A percentile compares a stretch with the other conserved stretches of the same genome.
These are phyloP conservation scores for Zygosaccharomyces pseudorouxii DNA, from an alignment of 805 yeast species.

Conservation along the genomic window DNA sequence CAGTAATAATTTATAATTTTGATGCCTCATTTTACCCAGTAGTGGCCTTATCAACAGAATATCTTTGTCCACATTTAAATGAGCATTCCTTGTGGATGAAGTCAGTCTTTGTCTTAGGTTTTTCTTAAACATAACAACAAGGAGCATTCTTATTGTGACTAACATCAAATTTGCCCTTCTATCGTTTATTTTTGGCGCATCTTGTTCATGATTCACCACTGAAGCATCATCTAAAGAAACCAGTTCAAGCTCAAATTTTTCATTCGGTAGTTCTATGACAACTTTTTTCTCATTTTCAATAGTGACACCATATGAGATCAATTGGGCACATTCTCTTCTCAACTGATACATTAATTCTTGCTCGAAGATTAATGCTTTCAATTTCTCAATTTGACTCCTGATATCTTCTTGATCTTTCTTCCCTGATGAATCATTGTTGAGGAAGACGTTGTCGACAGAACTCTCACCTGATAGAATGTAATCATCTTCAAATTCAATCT, in stretches of 20 bases:
- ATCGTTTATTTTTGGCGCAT: conserved; percentile 41
- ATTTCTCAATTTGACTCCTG: conserved; percentile 55
- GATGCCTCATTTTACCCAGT: conserved; percentile 33
- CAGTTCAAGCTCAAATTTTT: conserved; percentile 67
- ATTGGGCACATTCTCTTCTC: conserved; percentile 64
- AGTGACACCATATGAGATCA: conserved; percentile 65
- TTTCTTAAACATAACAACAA: conserved; percentile 40
- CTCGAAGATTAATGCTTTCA: conserved; percentile 76
- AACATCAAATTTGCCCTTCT: conserved; percentile 35
- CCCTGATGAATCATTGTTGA: conserved; percentile 9
- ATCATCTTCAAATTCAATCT: conserved; percentile 49
- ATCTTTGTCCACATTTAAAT: conserved; percentile 15
- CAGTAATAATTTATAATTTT: conserved; percentile 27
- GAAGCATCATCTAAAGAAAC: conserved; percentile 40
- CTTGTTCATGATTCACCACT: conserved; percentile 38
- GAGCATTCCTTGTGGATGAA: conserved; percentile 8
- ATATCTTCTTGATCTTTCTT: conserved; percentile 35
- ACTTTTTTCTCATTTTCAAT: conserved; percentile 61
- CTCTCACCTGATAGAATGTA: conserved; percentile 57
- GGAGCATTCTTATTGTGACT: conserved; percentile 33
- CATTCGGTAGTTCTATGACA: conserved; percentile 58
- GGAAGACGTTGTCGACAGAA: conserved; percentile 18
- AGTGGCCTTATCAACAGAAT: conserved; percentile 31
- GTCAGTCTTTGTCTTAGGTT: conserved; percentile 28
- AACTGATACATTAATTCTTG: conserved; percentile 81